phyloP scores from a whole-genome alignment of 2,329 filamentous ascomycete genomes.

The Metarhizium anisopliae region DNA sequence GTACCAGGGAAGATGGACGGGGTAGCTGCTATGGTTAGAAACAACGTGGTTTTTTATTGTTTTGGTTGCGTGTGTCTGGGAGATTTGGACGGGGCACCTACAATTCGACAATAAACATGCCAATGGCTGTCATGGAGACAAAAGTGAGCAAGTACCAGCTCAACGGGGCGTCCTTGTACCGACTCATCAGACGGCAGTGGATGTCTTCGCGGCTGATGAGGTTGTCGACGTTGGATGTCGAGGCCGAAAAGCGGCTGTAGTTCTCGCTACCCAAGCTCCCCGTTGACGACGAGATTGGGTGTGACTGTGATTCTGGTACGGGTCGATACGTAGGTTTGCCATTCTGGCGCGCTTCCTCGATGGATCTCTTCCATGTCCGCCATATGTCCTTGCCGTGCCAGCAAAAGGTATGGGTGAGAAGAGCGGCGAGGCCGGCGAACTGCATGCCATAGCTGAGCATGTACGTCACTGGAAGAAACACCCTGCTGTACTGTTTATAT shows the following conservation, averaged over 20 bases:
- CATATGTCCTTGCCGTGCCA: slow-evolving; percentile 82
- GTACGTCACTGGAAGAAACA: slow-evolving; percentile 81
- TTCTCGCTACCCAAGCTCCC: slow-evolving; percentile 12
- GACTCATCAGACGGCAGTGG: slow-evolving; percentile 74
- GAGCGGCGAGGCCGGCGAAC: slow-evolving; percentile 71
- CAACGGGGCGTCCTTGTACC: slow-evolving; percentile 73
- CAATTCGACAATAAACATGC: slow-evolving; percentile 81
- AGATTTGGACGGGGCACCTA: slow-evolving; percentile 31
- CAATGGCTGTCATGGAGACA: slow-evolving; percentile 64
- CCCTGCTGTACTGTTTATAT: slow-evolving; percentile 72
- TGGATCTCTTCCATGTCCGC: slow-evolving; percentile 63
- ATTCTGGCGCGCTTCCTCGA: slow-evolving; percentile 51
- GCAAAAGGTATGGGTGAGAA: slow-evolving; percentile 72
- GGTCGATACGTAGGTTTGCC: slow-evolving; percentile 44
- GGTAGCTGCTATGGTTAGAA: slow-evolving; percentile 43
- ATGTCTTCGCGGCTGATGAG: slow-evolving; percentile 69
- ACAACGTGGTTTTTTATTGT: not conserved
- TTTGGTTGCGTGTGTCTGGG: not conserved
- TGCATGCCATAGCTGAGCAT: slow-evolving; percentile 80
- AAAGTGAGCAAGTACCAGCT: slow-evolving; percentile 75
- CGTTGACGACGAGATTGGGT: slow-evolving; percentile 14
- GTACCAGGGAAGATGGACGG: slow-evolving; percentile 79
- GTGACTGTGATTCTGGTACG: slow-evolving; percentile 19
- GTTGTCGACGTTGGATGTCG: slow-evolving; percentile 36
- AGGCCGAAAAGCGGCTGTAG: slow-evolving; percentile 20